Percentiles rank a stretch among this genome's conserved stretches.
Conservation (phyloP, 129 eudicot species). For the Artemisia annua region DNA sequence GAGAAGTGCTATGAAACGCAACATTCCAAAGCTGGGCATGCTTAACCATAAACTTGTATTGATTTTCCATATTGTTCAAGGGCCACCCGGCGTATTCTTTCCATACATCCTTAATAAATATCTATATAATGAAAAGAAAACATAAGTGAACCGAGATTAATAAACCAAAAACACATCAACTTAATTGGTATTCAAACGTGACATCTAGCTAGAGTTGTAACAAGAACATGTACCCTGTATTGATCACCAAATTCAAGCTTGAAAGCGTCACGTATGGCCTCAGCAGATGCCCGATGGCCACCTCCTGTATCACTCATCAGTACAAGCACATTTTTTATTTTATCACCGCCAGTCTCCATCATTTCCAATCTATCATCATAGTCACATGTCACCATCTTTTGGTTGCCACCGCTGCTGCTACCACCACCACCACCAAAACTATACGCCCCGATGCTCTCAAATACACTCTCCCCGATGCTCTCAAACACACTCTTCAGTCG, state of each 20-base stretch:
- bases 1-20: constrained; percentile 94
- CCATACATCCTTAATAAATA: constrained; percentile 93
- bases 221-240: constrained; percentile 48
- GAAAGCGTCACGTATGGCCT: constrained; percentile 92
- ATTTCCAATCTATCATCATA: constrained; percentile 76
- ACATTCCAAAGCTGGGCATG: constrained; percentile 94
- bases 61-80: constrained; percentile 86
- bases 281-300: constrained; percentile 97
- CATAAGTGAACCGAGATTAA: background rate
- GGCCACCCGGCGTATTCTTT: constrained; percentile 99
- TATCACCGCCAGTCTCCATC: constrained; percentile 90
- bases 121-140: constrained; percentile 33
- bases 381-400: constrained; percentile 50
- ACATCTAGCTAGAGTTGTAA: too few relatives aligned
- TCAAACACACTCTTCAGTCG: constrained; percentile 54
- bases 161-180: background rate
- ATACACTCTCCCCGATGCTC: constrained; percentile 61
- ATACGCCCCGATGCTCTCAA: constrained; percentile 71
- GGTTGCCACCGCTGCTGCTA: constrained; percentile 1
- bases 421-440: constrained; percentile 58
- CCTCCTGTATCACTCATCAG: constrained; percentile 99
- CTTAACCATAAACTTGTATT: constrained; percentile 92
- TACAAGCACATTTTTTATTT: constrained; percentile 79
- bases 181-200: too few relatives aligned
- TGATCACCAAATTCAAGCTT: constrained; percentile 86